These are phyloP conservation scores for Colletotrichum graminicola DNA, from an alignment of 2,329 filamentous ascomycete genomes.

Conservation along the genomic window DNA sequence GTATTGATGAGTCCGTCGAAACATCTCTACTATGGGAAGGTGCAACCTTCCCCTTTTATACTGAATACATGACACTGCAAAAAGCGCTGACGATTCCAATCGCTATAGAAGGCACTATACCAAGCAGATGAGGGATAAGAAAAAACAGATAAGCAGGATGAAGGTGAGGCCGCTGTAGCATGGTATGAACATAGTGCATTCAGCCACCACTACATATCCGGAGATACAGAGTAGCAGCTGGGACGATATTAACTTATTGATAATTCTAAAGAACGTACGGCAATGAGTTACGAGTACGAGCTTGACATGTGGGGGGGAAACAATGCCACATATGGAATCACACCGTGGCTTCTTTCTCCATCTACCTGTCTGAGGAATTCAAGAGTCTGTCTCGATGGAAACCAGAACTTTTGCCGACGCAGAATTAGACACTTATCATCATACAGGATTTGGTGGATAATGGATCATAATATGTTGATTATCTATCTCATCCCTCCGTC, in stretches of 20 bases:
- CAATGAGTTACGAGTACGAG: background rate
- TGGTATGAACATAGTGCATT: no score
- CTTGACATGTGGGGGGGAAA: background rate
- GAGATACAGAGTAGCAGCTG: background rate
- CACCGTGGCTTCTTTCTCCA: background rate
- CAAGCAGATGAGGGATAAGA: background rate
- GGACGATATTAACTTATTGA: background rate
- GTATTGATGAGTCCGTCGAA: background rate
- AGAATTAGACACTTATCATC: background rate
- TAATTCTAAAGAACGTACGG: background rate
- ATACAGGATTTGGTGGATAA: background rate
- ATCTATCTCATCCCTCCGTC: constrained; percentile 23
- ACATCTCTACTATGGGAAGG: background rate
- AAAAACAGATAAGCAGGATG: background rate
- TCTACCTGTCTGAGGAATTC: no score
- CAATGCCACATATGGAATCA: background rate
- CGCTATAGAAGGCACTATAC: background rate
- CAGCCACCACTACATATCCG: no score
- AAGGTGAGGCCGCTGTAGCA: background rate
- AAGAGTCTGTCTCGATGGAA: background rate
- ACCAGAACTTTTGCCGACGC: background rate
- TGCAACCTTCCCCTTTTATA: background rate
- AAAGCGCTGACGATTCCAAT: background rate
- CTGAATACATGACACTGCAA: background rate
- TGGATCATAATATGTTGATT: constrained; percentile 14